These are phyloP conservation scores for Cladophialophora carrionii DNA, from an alignment of 2,329 filamentous ascomycete genomes.

Conservation along the genomic window DNA sequence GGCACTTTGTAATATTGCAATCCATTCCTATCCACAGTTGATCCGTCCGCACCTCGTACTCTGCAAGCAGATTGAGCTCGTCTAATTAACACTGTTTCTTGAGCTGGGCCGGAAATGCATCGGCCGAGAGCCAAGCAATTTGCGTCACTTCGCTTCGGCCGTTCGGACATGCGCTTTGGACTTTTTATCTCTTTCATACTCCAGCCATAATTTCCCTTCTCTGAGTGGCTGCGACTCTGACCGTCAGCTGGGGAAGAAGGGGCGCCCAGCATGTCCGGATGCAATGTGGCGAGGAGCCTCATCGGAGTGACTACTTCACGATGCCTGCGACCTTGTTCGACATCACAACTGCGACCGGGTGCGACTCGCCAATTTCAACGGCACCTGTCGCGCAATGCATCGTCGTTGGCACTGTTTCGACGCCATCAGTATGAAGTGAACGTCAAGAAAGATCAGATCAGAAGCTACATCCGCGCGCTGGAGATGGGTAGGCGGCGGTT, in stretches of 20 bases:
- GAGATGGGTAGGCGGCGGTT: conserved; percentile 58
- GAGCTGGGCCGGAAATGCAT: no score
- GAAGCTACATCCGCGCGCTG: conserved; percentile 36
- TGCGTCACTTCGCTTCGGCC: background rate
- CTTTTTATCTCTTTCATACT: background rate
- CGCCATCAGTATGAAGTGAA: conserved; percentile 32
- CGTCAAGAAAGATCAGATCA: conserved; percentile 34
- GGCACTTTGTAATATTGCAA: background rate
- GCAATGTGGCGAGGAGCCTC: conserved; percentile 14
- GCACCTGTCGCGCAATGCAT: background rate
- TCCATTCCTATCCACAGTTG: no score
- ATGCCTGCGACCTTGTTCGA: conserved; percentile 13
- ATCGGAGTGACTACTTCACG: conserved; percentile 2
- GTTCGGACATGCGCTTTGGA: background rate
- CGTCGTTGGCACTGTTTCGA: conserved; percentile 25
- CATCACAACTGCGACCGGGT: conserved; percentile 1
- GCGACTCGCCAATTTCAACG: conserved; percentile 15
- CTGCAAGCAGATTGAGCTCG: no score
- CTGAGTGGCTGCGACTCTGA: background rate
- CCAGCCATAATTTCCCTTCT: background rate
- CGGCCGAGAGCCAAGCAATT: background rate
- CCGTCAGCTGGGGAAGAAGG: background rate
- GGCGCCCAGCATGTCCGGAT: conserved; percentile 23
- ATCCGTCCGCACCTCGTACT: no score
- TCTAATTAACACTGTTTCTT: no score